phyloP scores from a whole-genome alignment of 257 asterid species.

The Nicotiana knightiana region DNA sequence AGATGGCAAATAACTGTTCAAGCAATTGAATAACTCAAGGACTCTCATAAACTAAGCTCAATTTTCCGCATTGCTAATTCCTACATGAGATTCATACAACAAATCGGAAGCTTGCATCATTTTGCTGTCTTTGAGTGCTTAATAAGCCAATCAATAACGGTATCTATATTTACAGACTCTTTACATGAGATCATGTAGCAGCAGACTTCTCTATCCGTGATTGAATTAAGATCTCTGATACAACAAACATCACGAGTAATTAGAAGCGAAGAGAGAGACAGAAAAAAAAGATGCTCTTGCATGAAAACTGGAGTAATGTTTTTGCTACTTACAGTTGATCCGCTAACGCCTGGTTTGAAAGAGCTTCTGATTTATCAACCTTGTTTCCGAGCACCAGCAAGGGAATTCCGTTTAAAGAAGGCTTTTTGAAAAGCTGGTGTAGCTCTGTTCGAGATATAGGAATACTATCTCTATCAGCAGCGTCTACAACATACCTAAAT shows the following conservation, averaged over 20 bases:
- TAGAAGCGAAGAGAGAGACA: not conserved
- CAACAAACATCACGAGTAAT: not conserved
- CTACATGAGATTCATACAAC: not conserved
- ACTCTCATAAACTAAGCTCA: not conserved
- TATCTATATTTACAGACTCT: slow-evolving; percentile 63
- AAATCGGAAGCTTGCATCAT: slow-evolving; percentile 13
- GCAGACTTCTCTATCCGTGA: slow-evolving; percentile 76
- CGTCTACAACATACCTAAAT: slow-evolving; percentile 79
- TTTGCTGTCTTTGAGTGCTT: slow-evolving; percentile 60
- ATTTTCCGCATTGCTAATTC: not conserved
- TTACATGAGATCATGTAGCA: slow-evolving; percentile 95
- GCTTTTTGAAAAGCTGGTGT: slow-evolving; percentile 61
- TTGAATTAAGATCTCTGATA: slow-evolving; percentile 45
- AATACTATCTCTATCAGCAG: slow-evolving; percentile 81
- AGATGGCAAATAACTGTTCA: not conserved
- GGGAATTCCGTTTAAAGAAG: slow-evolving; percentile 66
- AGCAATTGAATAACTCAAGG: no score
- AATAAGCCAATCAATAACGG: slow-evolving; percentile 75
- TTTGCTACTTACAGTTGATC: slow-evolving; percentile 62
- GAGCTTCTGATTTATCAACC: slow-evolving; percentile 81
- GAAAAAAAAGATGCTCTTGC: no score
- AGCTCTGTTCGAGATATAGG: slow-evolving; percentile 76
- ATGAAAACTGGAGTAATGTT: no score
- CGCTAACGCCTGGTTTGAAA: slow-evolving; percentile 54
- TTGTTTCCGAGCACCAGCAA: slow-evolving; percentile 82